Base-by-base conservation (phyloP, 164 flowering plant genomes). In the Nelumbo lutea region DNA sequence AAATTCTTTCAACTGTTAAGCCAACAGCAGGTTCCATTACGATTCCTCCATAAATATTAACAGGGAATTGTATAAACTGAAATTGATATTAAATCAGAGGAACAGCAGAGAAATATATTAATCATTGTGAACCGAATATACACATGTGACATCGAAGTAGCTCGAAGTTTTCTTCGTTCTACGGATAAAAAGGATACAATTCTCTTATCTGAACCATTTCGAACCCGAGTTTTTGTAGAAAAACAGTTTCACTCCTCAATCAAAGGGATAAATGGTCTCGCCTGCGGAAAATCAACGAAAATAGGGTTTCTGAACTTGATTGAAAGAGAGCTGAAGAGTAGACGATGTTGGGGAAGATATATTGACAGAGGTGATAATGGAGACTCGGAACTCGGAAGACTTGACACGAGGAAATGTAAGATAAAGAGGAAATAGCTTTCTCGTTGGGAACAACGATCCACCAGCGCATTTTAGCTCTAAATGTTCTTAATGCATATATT, bases 171-270 rank as follows among this genome's bases (percentile, higher is more conserved):
- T 15, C 27, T 1, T 42, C 7, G 40, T 61, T 3, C 1, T 42
- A 44, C 5, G 38, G 51, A 43, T 27, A 0, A 69, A 57, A 72
- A 82, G 88, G 88, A 85, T 83, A 85, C 88, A 85, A 85, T 69
- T 85, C 88, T 76, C 77, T 83, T 44, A 79, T 64, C 42, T 78
- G 86, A 69, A 85, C 88, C 88, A 85, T 85, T n/a, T 7, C 27
- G 48, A 7, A 52, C 40, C 55, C 67, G 51, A 46, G 43, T 43
- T 61, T 11, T 11, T 6, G 9, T 10, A 61, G 48, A 45, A 57
- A n/a, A 8, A 2, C 5, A 46, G 44, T 1, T 42, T 15, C 10
- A n/a, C 9, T 46, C 13, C 9, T n/a, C 50, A 62, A 46, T 27
- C 41, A 2, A 40, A 45, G 45, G 5, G 2, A 5, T 6, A 44